Percentiles rank a stretch among this genome's conserved stretches.
These are phyloP conservation scores for Leishmania braziliensis DNA, from an alignment of 208 protist species.

Conservation along the genomic window DNA sequence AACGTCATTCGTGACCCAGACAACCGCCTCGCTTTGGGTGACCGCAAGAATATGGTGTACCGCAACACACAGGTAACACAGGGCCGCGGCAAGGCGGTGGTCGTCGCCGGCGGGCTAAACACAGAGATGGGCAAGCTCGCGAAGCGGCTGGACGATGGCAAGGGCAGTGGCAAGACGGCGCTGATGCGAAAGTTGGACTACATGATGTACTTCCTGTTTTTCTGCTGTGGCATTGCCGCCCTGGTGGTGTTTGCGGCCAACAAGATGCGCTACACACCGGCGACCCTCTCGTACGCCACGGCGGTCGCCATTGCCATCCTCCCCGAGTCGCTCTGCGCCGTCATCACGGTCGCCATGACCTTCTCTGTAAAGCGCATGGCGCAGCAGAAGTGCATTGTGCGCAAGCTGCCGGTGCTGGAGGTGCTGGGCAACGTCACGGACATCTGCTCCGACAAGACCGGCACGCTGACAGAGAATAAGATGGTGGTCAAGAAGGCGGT, in stretches of 20 bases:
- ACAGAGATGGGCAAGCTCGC: constrained; percentile 92
- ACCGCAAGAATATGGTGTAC: constrained; percentile 92
- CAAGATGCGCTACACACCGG: constrained; percentile 61
- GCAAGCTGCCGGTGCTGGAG: constrained; percentile 85
- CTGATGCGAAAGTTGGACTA: constrained; percentile 88
- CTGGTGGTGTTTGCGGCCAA: constrained; percentile 85
- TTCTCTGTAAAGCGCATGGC: constrained; percentile 85
- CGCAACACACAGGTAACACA: constrained; percentile 86
- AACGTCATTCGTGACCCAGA: constrained; percentile 84
- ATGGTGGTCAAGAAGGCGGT: constrained; percentile 90
- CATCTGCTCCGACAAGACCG: constrained; percentile 95
- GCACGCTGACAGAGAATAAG: constrained; percentile 94
- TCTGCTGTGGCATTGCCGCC: constrained; percentile 69
- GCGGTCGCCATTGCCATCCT: constrained; percentile 90
- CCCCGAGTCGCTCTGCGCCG: constrained; percentile 84
- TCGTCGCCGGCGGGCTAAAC: constrained; percentile 66
- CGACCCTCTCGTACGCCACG: constrained; percentile 79
- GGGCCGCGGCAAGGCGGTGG: constrained; percentile 83
- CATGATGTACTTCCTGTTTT: constrained; percentile 91
- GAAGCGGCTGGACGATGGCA: constrained; percentile 54
- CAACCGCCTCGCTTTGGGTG: constrained; percentile 70
- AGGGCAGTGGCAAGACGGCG: constrained; percentile 54
- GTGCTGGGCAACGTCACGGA: constrained; percentile 91
- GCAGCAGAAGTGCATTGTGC: constrained; percentile 85
- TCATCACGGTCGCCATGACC: constrained; percentile 88